Conservation (phyloP, 345 rosid species). For the Eucalyptus brandiana region DNA sequence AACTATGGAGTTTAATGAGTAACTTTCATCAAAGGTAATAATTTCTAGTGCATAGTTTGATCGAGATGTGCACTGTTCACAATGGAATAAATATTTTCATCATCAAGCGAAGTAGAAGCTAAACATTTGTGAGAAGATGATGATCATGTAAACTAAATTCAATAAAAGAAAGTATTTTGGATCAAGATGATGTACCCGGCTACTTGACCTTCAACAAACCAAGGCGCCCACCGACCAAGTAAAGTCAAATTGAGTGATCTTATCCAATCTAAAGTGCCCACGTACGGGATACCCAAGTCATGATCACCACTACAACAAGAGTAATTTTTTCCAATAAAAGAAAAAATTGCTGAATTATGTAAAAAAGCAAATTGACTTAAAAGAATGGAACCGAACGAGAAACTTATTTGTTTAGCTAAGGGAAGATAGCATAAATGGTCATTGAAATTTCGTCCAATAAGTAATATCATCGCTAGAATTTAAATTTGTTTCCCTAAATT, state of each 20-base stretch:
- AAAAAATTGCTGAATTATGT: not conserved
- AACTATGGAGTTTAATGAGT: not conserved
- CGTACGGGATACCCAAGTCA: not conserved
- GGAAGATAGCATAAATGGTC: too few species aligned
- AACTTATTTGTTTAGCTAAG: not conserved
- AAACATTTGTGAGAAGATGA: not conserved
- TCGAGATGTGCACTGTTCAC: not conserved
- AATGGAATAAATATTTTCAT: not conserved
- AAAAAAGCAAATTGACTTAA: not conserved
- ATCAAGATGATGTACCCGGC: not conserved
- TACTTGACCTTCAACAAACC: constrained; percentile 6
- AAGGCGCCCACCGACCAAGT: constrained; percentile 4
- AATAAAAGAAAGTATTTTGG: not conserved
- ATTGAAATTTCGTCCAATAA: too few species aligned
- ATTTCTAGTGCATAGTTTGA: not conserved
- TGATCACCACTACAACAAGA: constrained; percentile 10
- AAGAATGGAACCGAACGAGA: not conserved
- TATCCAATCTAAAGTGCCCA: constrained; percentile 16
- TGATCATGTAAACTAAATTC: not conserved
- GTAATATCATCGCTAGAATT: too few species aligned
- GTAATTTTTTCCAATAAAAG: not conserved
- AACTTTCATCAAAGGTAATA: not conserved
- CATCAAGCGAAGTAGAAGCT: not conserved
- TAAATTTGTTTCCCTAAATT: too few species aligned
- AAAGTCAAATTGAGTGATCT: constrained; percentile 3